Evolutionary conservation across 179 eudicot genomes (phyloP).

Genomic region (Beta corolliflora): DNA sequence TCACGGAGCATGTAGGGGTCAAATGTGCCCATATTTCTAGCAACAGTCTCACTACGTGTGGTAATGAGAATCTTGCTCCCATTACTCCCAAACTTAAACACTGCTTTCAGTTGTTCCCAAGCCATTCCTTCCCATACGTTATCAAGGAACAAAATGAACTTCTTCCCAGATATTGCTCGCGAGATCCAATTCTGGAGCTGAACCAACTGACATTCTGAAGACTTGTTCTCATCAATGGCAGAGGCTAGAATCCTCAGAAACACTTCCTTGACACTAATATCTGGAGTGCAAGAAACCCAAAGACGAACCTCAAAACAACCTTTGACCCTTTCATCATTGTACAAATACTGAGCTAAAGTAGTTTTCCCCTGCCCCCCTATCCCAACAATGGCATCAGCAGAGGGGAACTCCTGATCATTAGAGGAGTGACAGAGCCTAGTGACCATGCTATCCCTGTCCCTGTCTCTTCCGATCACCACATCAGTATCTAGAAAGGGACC

Average conservation of each 20-base stretch:
- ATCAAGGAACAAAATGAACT: slow-evolving; percentile 16
- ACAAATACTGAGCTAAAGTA: slow-evolving; percentile 15
- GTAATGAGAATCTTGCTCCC: slow-evolving; percentile 22
- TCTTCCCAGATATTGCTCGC: not conserved
- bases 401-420: not conserved
- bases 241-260: not conserved
- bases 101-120: too few relatives aligned
- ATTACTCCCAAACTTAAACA: too few relatives aligned
- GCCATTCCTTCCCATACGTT: not conserved
- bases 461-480: not conserved
- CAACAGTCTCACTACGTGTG: slow-evolving; percentile 15
- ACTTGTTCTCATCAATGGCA: not conserved
- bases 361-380: slow-evolving; percentile 25
- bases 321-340: slow-evolving; percentile 12
- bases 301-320: slow-evolving; percentile 5
- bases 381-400: slow-evolving; percentile 12
- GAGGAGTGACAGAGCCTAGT: not conserved
- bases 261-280: slow-evolving; percentile 1
- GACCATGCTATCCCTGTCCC: slow-evolving; percentile 4
- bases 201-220: too few relatives aligned
- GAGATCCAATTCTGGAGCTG: too few relatives aligned
- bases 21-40: not conserved
- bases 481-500: not conserved
- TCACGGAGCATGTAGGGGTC: too few relatives aligned
- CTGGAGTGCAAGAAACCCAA: slow-evolving; percentile 13